Percentiles rank a stretch among this genome's conserved stretches.
Conservation (phyloP, 805 yeast species). For the Candida incommunis region DNA sequence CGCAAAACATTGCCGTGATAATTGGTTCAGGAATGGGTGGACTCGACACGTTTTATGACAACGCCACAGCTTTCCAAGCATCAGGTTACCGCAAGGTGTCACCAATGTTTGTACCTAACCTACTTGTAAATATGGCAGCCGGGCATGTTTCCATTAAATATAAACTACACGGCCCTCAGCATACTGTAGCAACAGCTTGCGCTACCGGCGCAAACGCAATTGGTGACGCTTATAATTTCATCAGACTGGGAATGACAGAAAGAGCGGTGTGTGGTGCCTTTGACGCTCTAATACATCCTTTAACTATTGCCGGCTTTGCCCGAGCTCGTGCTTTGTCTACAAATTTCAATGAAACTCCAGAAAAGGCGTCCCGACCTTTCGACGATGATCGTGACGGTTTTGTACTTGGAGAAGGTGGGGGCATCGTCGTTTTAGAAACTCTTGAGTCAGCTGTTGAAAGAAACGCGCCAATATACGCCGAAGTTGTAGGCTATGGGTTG, state of each 20-base stretch:
- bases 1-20: conserved; percentile 41
- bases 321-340: conserved; percentile 72
- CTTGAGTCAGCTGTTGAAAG: conserved; percentile 59
- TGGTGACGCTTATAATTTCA: conserved; percentile 82
- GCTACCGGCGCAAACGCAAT: conserved; percentile 91
- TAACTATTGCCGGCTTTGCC: conserved; percentile 82
- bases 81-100: conserved; percentile 57
- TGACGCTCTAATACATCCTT: conserved; percentile 75
- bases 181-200: conserved; percentile 86
- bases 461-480: conserved; percentile 62
- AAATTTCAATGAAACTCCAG: conserved; percentile 45
- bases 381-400: conserved; percentile 71
- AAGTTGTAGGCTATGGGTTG: conserved; percentile 75
- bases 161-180: conserved; percentile 73
- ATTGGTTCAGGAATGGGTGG: conserved; percentile 92
- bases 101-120: conserved; percentile 75
- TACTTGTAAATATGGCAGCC: conserved; percentile 86
- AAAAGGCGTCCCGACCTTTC: conserved; percentile 71
- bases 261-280: conserved; percentile 92
- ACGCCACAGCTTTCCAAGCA: conserved; percentile 34
- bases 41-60: conserved; percentile 55
- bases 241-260: conserved; percentile 65
- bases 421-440: conserved; percentile 62
- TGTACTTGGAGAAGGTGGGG: conserved; percentile 89
- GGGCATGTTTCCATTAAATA: conserved; percentile 75